These are phyloP conservation scores for Podochytrium sp. DNA, from an alignment of 192 early-diverging fungal genomes.

Conservation along the genomic window DNA sequence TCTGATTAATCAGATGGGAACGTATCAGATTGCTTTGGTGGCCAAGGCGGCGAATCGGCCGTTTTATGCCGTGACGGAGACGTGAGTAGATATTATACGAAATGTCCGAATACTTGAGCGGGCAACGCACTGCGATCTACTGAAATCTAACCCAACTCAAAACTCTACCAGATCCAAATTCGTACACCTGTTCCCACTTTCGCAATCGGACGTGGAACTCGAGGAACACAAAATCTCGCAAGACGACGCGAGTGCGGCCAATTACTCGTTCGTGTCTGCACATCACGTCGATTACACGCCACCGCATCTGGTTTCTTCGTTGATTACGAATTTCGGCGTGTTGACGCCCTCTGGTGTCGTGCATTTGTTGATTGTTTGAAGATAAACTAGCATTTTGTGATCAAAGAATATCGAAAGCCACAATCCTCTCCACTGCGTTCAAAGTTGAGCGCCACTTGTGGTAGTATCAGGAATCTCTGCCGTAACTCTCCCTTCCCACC, in stretches of 20 bases:
- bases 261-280: slow-evolving; percentile 30
- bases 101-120: not conserved
- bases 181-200: slow-evolving; percentile 91
- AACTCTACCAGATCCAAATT: slow-evolving; percentile 84
- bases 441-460: too few species aligned
- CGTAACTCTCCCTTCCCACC: too few species aligned
- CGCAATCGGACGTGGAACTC: slow-evolving; percentile 82
- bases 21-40: slow-evolving; percentile 93
- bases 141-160: not conserved
- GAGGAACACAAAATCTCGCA: slow-evolving; percentile 19
- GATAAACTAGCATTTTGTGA: too few species aligned
- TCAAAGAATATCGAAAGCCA: too few species aligned
- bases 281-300: slow-evolving; percentile 84
- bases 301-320: slow-evolving; percentile 80
- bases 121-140: not conserved
- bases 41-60: slow-evolving; percentile 95
- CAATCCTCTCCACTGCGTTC: too few species aligned
- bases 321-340: slow-evolving; percentile 87
- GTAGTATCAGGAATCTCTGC: too few species aligned
- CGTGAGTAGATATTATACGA: slow-evolving; percentile 52
- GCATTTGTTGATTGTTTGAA: slow-evolving; percentile 23
- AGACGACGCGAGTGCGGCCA: slow-evolving; percentile 57
- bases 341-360: slow-evolving; percentile 83
- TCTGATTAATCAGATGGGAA: slow-evolving; percentile 95
- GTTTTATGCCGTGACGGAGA: slow-evolving; percentile 92